Evolutionary conservation across 306 rosid species (phyloP), one percentile per base, ranked within the genome.

Genomic region (Ceratonia siliqua): DNA sequence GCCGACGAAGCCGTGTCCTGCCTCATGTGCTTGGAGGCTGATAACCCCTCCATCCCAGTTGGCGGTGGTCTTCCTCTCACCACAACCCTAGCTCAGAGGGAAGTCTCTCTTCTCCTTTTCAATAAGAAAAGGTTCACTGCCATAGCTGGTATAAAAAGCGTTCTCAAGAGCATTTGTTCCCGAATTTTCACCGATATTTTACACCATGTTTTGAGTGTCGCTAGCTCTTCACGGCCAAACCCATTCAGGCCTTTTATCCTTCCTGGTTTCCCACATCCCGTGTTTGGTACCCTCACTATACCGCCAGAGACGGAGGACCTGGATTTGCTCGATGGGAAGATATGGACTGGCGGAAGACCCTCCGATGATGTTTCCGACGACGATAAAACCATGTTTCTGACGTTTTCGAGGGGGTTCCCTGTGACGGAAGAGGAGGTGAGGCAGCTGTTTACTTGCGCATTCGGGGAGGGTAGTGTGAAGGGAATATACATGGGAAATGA

Each of bases 351-450:
- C 7, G 49, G 68, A 66, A 8, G 43, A 1, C 85, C 80, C 0
- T 35, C 39, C 1, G 82, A 66, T 46, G 73, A 43, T 11, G 69
- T 75, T 9, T 24, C 64, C 0, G 86, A 75, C 22, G 87, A 82
- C 6, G 91, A 85, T 11, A 86, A 81, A 79, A 83, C 91, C 1
- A n/a, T 90, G 86, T 88, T 88, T 20, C 62, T 90, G 24, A 90
- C 93, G 17, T 90, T 90, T 59, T 90, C 93, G 0, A 75, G 85
- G 62, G 91, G 96, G 0, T 88, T 83, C 38, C 91, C 88, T 0
- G 90, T 90, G 27, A 30, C 52, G 8, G 62, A 74, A 27, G 71
- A 62, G 0, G 93, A 88, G 38, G 88, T 85, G 59, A 73, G 15
- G 38, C 18, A 70, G 48, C 21, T 75, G 0, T 88, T 88, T 24